Percentiles rank a stretch among this genome's conserved stretches.
Evolutionary conservation across 805 yeast species (phyloP).

Genomic region (Middelhovenomyces tepae): DNA sequence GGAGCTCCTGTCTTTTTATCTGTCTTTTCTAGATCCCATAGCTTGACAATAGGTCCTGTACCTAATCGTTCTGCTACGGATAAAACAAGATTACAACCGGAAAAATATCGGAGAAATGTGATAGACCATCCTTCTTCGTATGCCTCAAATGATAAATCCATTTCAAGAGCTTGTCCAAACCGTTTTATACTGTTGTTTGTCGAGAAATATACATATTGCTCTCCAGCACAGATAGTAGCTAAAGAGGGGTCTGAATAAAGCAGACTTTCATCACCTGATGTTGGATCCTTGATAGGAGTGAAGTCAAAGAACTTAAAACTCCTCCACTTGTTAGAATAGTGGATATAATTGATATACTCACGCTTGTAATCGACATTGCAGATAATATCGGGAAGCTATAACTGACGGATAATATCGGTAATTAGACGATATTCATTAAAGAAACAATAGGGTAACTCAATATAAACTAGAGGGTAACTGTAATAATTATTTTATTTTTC

Average conservation of each 20-base stretch:
- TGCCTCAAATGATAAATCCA: conserved; percentile 47
- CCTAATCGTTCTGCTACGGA: conserved; percentile 69
- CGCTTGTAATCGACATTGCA: conserved; percentile 4
- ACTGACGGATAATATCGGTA: too few relatives aligned
- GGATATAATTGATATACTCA: neutral
- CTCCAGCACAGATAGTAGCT: conserved; percentile 53
- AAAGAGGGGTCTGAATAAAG: conserved; percentile 74
- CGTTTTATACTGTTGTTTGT: conserved; percentile 45
- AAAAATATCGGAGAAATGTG: conserved; percentile 44
- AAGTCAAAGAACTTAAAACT: conserved; percentile 83
- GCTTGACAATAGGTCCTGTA: conserved; percentile 52
- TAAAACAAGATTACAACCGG: conserved; percentile 44
- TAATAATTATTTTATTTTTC: too few relatives aligned
- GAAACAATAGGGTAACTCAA: too few relatives aligned
- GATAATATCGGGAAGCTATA: too few relatives aligned
- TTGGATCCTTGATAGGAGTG: conserved; percentile 79
- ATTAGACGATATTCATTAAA: too few relatives aligned
- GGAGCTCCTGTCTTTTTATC: conserved; percentile 22
- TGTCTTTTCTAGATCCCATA: conserved; percentile 60
- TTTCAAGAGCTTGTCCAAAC: conserved; percentile 41
- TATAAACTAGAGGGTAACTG: too few relatives aligned
- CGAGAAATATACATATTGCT: conserved; percentile 51
- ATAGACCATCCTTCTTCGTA: conserved; percentile 59
- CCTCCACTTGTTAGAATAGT: conserved; percentile 41
- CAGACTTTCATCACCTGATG: conserved; percentile 48